Conservation (phyloP, 1,284 basidiomycete genomes). For the Trametes sp. region DNA sequence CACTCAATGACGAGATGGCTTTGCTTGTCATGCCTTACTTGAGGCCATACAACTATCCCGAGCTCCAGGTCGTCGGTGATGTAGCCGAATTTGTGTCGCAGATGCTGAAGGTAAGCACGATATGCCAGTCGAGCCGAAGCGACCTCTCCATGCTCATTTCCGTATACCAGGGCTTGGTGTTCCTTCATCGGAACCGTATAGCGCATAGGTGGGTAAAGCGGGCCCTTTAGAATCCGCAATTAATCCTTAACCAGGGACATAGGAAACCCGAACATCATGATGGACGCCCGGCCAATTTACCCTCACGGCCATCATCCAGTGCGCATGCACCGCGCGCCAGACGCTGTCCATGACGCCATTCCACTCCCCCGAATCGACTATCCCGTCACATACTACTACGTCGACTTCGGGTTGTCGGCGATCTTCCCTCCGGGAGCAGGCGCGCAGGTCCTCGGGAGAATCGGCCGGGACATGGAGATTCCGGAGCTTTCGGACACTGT, state of each 20-base stretch:
- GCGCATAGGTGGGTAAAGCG: slow-evolving; percentile 39
- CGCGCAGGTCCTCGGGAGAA: slow-evolving; percentile 16
- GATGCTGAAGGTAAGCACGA: slow-evolving; percentile 27
- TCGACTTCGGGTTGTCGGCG: slow-evolving; percentile 41
- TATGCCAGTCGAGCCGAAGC: neutral
- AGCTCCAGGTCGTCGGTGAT: slow-evolving; percentile 34
- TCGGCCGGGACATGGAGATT: slow-evolving; percentile 35
- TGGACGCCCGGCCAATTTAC: slow-evolving; percentile 38
- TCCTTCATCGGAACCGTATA: slow-evolving; percentile 36
- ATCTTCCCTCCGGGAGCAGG: slow-evolving; percentile 18
- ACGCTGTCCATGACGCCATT: slow-evolving; percentile 15
- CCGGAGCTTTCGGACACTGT: slow-evolving; percentile 38
- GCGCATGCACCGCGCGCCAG: slow-evolving; percentile 4
- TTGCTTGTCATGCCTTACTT: slow-evolving; percentile 40
- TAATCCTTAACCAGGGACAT: slow-evolving; percentile 28
- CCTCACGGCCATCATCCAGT: slow-evolving; percentile 39
- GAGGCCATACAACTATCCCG: slow-evolving; percentile 33
- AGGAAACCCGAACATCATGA: slow-evolving; percentile 40
- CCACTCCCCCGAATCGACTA: slow-evolving; percentile 22
- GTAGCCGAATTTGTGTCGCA: slow-evolving; percentile 38
- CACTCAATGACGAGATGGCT: slow-evolving; percentile 9
- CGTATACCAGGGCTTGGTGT: slow-evolving; percentile 33
- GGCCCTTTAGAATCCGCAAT: neutral
- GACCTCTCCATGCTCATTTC: neutral
- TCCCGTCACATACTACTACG: slow-evolving; percentile 39